Evolutionary conservation across 495 filamentous ascomycete species (phyloP), one percentile per base, ranked within the genome.

Genomic region (Penicillium alfredii): DNA sequence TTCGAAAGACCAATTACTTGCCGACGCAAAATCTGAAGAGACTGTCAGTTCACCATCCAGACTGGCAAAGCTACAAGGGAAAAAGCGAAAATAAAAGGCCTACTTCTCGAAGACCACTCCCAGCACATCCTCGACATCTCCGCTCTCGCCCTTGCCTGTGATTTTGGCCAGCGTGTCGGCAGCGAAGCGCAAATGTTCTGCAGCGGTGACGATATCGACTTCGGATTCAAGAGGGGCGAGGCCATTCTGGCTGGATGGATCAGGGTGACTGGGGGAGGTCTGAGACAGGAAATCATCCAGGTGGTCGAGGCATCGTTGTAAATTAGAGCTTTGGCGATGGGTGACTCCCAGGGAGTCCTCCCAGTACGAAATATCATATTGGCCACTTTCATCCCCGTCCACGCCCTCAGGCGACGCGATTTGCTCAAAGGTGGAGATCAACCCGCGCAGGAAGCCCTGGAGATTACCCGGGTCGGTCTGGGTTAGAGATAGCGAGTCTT

Each of bases 81-180:
- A 25, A 33, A 27, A 36, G 16, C 33, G 1, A 42, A 33, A 35
- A 47, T 44, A 8, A 13, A 18, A 14, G 17, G 68, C 71, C 52
- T 54, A 92, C 84, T 94, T 97, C 60, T 99, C 90, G 65, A 99
- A 97, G 2, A 99, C 88, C 24, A 97, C 90, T 1, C 93, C 93
- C 40, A 99, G 63, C 2, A 97, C 88, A 51, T 97, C 92, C 60
- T 99, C 90, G 19, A 99, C 86, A 72, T 99, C 92, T 2, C 87
- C 88, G 26, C 73, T 75, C 40, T 86, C 84, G 2, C 89, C 92
- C 38, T 77, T 78, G 2, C 92, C 92, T 3, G 88, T 97, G 42
- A 96, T 94, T 45, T 80, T 78, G 2, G 86, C 82, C 8, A 99
- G 66, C 35, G 75, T 75, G 20, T 81, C 80, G 2, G 88, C 93